Base-by-base conservation (phyloP, 345 rosid genomes). In the Tarenaya hassleriana region DNA sequence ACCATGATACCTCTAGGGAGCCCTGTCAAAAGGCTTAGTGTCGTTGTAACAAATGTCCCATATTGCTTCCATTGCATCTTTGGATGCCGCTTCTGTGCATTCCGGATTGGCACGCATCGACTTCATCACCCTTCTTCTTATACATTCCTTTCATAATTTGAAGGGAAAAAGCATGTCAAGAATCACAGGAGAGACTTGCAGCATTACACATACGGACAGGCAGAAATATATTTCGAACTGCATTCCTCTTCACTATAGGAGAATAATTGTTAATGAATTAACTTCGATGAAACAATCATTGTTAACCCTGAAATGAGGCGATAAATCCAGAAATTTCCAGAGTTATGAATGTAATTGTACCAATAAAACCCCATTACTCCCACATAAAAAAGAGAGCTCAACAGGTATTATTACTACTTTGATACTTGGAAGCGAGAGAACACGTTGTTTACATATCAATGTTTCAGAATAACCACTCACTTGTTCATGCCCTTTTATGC, bases 21-120 rank as follows among this genome's bases (percentile, higher is more conserved):
- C 99, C 75, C 95, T 77, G 43, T 88, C 94, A 57, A 94, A 94
- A 57, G 97, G 99, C 53, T 77, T 56, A 29, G 99, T 83, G 55
- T 94, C 99, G 52, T 88, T 86, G 72, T 94, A 94, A 70, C 97
- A 94, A 49, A 79, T 72, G 68, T 88, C 97, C 97, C 97, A 86
- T 24, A 83, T 83, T 0, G 89, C 96, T 67, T 88, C 91, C 86
- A 92, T 81, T 1, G 95, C 95, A 44, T 85, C 83, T 73, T 64
- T 81, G 13, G 90, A 83, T 21, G 88, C 89, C 13, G 73, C 78
- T 63, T 77, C 73, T 7, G 97, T 78, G 83, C 97, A 94, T 72
- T 69, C 59, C 16, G 97, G 94, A 56, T 88, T 94, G 13, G 69
- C 76, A 3, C 35, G 60, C 66, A 94, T 34, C 0, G 97, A 86